Percentiles rank a stretch among this genome's conserved stretches.
Conservation (phyloP, 495 filamentous ascomycete species). For the Aspergillus incahuasiensis region DNA sequence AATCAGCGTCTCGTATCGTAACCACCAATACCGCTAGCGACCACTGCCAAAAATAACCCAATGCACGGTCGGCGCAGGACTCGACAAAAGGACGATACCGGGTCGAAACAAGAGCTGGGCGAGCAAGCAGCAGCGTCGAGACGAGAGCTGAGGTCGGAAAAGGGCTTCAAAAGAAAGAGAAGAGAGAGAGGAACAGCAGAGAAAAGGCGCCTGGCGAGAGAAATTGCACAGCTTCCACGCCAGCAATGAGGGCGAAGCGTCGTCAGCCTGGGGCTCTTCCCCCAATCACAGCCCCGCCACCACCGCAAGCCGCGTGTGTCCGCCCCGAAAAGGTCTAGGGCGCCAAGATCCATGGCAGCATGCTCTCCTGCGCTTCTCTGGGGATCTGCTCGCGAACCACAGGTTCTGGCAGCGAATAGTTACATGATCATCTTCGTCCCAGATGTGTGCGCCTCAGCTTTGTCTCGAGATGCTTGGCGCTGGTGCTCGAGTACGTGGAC, state of each 20-base stretch:
- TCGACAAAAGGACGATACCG: not conserved
- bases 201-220: slow-evolving; percentile 13
- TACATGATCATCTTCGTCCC: not conserved
- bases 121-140: not conserved
- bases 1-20: slow-evolving; percentile 16
- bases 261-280: slow-evolving; percentile 38
- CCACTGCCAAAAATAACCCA: slow-evolving; percentile 11
- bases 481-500: not conserved
- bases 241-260: slow-evolving; percentile 36
- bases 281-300: slow-evolving; percentile 40
- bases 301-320: slow-evolving; percentile 43
- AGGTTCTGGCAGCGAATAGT: not conserved
- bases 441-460: not conserved
- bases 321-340: slow-evolving; percentile 28
- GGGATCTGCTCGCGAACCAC: not conserved
- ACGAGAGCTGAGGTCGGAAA: slow-evolving; percentile 10
- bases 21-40: slow-evolving; percentile 6
- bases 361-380: slow-evolving; percentile 15
- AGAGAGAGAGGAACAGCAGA: slow-evolving; percentile 7
- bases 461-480: not conserved
- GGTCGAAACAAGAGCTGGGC: not conserved
- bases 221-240: slow-evolving; percentile 23
- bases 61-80: not conserved
- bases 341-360: slow-evolving; percentile 23
- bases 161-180: slow-evolving; percentile 6